Evolutionary conservation across 2,329 filamentous ascomycete genomes (phyloP).

Genomic region (Hypoxylon sp.): DNA sequence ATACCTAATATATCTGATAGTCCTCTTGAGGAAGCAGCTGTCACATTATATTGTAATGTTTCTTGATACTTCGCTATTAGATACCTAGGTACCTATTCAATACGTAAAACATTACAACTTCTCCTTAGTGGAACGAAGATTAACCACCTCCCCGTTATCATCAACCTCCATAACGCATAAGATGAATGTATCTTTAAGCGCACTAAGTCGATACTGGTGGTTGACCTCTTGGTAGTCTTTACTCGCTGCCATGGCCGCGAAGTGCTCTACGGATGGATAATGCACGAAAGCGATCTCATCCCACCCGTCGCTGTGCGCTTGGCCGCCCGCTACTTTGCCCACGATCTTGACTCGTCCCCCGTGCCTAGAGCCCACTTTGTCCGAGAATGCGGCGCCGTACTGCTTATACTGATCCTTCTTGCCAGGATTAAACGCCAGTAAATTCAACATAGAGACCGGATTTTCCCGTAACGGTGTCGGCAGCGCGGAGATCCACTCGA

Average conservation of each 20-base stretch:
- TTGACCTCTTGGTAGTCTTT: conserved; percentile 50
- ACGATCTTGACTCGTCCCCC: conserved; percentile 74
- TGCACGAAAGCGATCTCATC: conserved; percentile 76
- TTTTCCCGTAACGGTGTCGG: conserved; percentile 47
- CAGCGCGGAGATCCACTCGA: conserved; percentile 62
- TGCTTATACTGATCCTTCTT: conserved; percentile 68
- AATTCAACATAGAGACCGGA: conserved; percentile 74
- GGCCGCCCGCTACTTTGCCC: conserved; percentile 62
- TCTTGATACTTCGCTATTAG: not conserved
- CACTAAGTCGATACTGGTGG: conserved; percentile 43
- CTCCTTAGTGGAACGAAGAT: conserved; percentile 10
- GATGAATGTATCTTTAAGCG: conserved; percentile 50
- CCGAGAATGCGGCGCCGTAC: conserved; percentile 69
- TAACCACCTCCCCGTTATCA: conserved; percentile 41
- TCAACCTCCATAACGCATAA: conserved; percentile 48
- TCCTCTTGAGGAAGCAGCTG: not conserved
- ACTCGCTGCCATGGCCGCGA: conserved; percentile 65
- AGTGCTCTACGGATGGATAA: conserved; percentile 73
- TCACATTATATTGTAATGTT: not conserved
- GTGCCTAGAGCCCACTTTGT: conserved; percentile 64
- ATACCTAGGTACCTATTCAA: not conserved
- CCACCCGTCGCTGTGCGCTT: conserved; percentile 60
- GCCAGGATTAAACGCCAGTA: conserved; percentile 69
- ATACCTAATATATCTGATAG: not conserved
- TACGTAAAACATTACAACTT: conserved; percentile 27